Conservation (phyloP, 495 filamentous ascomycete genomes). For the Recurvomyces mirabilis region DNA sequence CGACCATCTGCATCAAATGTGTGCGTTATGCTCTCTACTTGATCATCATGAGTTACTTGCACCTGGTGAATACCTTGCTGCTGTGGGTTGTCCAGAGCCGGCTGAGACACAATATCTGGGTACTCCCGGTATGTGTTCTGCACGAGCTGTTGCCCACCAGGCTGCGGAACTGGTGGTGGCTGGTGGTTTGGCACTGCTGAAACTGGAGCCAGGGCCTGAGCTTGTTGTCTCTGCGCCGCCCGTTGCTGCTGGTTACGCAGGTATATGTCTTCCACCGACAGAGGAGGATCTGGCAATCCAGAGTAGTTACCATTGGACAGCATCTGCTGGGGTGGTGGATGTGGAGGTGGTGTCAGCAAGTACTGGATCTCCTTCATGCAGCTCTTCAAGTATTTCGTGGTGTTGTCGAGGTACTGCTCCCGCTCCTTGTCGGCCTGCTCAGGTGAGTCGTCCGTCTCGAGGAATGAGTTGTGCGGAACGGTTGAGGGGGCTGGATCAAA, state of each 20-base stretch:
- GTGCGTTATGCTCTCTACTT: constrained; percentile 45
- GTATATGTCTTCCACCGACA: constrained; percentile 32
- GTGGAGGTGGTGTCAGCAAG: constrained; percentile 35
- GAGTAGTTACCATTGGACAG: constrained; percentile 21
- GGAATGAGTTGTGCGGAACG: constrained; percentile 35
- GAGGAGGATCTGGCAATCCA: constrained; percentile 19
- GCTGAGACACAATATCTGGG: neutral
- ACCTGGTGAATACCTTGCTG: constrained; percentile 2
- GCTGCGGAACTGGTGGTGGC: constrained; percentile 33
- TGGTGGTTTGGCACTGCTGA: constrained; percentile 47
- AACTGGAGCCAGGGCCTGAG: constrained; percentile 26
- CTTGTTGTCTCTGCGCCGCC: constrained; percentile 30
- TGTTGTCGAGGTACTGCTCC: constrained; percentile 32
- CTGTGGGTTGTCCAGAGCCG: constrained; percentile 1
- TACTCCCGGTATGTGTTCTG: constrained; percentile 3
- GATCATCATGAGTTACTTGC: constrained; percentile 37
- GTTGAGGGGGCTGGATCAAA: constrained; percentile 15
- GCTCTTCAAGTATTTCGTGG: constrained; percentile 32
- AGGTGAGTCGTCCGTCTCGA: constrained; percentile 25
- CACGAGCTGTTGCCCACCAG: neutral
- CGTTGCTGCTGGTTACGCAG: constrained; percentile 26
- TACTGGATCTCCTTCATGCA: constrained; percentile 38
- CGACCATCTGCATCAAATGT: constrained; percentile 45
- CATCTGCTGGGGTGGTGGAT: constrained; percentile 31
- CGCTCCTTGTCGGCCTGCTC: constrained; percentile 26